A percentile compares a stretch with the other conserved stretches of the same genome.
Conservation (phyloP, 495 filamentous ascomycete genomes). For the Daldinia childiae region DNA sequence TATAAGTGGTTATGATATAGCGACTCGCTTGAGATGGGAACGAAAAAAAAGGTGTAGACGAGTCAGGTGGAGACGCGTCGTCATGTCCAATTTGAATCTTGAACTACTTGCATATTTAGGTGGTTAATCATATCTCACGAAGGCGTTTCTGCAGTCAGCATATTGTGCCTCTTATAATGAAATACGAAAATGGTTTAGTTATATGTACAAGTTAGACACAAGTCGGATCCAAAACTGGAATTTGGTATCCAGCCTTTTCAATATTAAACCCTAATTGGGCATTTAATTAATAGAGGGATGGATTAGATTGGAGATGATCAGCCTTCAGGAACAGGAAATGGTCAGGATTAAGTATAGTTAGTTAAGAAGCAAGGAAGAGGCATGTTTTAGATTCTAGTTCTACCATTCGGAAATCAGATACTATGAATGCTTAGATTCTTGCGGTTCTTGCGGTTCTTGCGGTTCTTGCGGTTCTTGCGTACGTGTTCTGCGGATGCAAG, state of each 20-base stretch:
- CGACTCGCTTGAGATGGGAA: not conserved
- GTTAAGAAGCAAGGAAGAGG: conserved; percentile 20
- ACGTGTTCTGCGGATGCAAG: conserved; percentile 36
- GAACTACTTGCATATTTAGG: not conserved
- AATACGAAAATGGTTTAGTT: not conserved
- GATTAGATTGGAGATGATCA: conserved; percentile 34
- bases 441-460: too few relatives aligned
- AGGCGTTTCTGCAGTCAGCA: conserved; percentile 23
- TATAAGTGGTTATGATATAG: not conserved
- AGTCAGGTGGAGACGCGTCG: conserved; percentile 29
- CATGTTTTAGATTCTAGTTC: conserved; percentile 22
- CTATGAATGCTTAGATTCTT: too few relatives aligned
- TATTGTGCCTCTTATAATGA: not conserved
- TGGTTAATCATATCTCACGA: not conserved
- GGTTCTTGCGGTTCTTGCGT: too few relatives aligned
- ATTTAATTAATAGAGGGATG: conserved; percentile 15
- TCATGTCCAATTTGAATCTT: conserved; percentile 25
- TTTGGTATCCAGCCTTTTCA: conserved; percentile 2
- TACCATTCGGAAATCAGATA: too few relatives aligned
- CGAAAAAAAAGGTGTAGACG: not conserved
- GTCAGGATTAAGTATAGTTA: not conserved
- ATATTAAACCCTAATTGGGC: conserved; percentile 1
- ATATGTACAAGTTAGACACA: conserved; percentile 3
- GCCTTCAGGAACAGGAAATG: conserved; percentile 34
- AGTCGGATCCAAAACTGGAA: conserved; percentile 4